Percentiles rank a stretch among this genome's conserved stretches.
phyloP scores from a whole-genome alignment of 257 asterid species.

The Solanum chaucha region DNA sequence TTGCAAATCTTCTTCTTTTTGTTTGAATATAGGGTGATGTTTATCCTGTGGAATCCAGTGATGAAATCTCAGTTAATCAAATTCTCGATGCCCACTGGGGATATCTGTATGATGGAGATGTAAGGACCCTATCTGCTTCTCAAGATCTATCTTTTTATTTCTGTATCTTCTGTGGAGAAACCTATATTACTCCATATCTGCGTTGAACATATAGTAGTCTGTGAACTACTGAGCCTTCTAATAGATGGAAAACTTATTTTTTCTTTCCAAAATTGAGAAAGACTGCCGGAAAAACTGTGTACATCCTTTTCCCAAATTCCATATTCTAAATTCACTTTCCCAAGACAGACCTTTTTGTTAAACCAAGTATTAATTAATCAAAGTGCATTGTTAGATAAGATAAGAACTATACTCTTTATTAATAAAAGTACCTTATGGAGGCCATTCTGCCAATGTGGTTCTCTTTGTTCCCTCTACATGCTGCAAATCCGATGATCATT shows the following conservation, averaged over 20 bases:
- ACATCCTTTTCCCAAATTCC: background rate
- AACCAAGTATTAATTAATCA: background rate
- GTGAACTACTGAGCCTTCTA: background rate
- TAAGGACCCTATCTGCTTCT: conserved; percentile 25
- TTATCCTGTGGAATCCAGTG: conserved; percentile 73
- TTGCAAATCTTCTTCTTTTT: background rate
- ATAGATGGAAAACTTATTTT: background rate
- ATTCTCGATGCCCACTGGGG: conserved; percentile 93
- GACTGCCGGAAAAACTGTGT: background rate
- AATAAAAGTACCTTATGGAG: background rate
- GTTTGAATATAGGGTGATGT: conserved; percentile 66
- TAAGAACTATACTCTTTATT: background rate
- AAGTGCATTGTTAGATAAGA: background rate
- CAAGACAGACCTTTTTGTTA: background rate
- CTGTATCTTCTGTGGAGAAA: background rate
- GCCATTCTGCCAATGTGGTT: background rate
- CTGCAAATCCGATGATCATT: background rate
- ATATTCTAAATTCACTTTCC: background rate
- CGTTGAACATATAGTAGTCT: background rate
- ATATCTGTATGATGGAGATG: conserved; percentile 63
- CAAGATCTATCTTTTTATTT: background rate
- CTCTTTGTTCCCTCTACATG: background rate
- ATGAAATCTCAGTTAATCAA: conserved; percentile 35
- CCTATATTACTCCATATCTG: background rate
- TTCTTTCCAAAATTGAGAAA: background rate